These are phyloP conservation scores for Dactylonectria estremocensis DNA, from an alignment of 2,329 filamentous ascomycete species.

Conservation along the genomic window DNA sequence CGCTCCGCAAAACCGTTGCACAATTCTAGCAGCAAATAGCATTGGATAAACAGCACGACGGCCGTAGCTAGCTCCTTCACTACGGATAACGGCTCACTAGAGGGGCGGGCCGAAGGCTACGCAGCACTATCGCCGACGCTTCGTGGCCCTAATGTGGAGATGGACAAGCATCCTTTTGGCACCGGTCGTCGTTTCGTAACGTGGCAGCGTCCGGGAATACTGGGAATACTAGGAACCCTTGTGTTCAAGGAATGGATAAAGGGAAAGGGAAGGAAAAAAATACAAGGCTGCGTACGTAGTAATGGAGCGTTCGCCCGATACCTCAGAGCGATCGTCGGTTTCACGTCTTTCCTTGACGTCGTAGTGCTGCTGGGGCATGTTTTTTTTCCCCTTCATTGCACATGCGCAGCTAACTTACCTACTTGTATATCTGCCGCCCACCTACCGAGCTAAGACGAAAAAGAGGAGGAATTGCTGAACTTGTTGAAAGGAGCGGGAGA, in stretches of 20 bases:
- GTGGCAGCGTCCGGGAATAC: conserved; percentile 1
- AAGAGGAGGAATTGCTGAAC: too few relatives aligned
- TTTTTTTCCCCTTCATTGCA: neutral
- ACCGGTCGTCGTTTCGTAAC: conserved; percentile 5
- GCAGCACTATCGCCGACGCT: conserved; percentile 8
- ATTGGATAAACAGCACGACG: neutral
- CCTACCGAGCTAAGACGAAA: neutral
- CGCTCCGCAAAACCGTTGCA: neutral
- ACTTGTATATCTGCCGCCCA: neutral
- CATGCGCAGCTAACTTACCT: neutral
- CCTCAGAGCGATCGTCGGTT: conserved; percentile 25
- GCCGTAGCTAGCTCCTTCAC: neutral
- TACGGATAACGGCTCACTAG: conserved; percentile 1
- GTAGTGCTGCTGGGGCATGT: conserved; percentile 15
- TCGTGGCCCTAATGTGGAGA: conserved; percentile 10
- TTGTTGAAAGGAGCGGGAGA: too few relatives aligned
- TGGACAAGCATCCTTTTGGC: neutral
- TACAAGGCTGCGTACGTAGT: conserved; percentile 5
- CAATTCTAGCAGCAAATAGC: neutral
- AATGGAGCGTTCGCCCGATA: neutral
- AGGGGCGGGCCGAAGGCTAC: conserved; percentile 12
- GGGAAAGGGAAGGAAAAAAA: conserved; percentile 3
- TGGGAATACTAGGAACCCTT: conserved; percentile 13
- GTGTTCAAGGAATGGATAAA: neutral
- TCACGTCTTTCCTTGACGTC: conserved; percentile 16